Evolutionary conservation across 495 filamentous ascomycete species (phyloP).

Genomic region (Mycothermus thermophilus): DNA sequence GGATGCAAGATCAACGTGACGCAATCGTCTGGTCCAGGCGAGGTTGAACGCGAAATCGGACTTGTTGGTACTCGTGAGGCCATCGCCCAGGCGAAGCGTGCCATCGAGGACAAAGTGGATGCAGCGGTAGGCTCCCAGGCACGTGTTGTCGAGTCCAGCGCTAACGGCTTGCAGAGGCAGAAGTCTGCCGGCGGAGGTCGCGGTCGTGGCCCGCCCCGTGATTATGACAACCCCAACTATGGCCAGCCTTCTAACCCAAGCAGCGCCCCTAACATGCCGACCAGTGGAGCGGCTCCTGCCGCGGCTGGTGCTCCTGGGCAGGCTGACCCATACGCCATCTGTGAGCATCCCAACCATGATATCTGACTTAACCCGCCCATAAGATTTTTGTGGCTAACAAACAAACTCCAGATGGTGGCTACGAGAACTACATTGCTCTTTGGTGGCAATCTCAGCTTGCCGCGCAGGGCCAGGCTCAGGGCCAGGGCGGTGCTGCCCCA

Average conservation of each 20-base stretch:
- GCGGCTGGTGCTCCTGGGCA: constrained; percentile 5
- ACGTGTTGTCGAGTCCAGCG: constrained; percentile 15
- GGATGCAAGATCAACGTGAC: constrained; percentile 86
- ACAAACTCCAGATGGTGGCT: constrained; percentile 20
- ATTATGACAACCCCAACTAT: constrained; percentile 32
- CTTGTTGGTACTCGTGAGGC: constrained; percentile 58
- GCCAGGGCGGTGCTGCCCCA: constrained; percentile 13
- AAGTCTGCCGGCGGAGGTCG: constrained; percentile 37
- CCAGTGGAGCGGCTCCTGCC: constrained; percentile 11
- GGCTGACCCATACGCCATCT: constrained; percentile 21
- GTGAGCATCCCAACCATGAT: constrained; percentile 17
- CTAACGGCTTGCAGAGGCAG: constrained; percentile 24
- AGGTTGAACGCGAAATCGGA: constrained; percentile 66
- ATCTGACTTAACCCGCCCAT: no score
- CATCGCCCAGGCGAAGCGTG: constrained; percentile 57
- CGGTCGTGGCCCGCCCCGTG: constrained; percentile 28
- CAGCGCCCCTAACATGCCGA: constrained; percentile 12
- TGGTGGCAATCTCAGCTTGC: constrained; percentile 22
- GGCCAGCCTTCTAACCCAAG: constrained; percentile 18
- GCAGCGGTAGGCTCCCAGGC: no score
- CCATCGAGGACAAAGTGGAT: constrained; percentile 80
- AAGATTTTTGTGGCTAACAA: no score
- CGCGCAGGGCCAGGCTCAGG: constrained; percentile 14
- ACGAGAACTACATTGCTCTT: constrained; percentile 21
- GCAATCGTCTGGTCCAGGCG: constrained; percentile 49